A percentile compares a stretch with the other conserved stretches of the same genome.
phyloP scores from a whole-genome alignment of 441 rosid species.

The Adansonia grandidieri region DNA sequence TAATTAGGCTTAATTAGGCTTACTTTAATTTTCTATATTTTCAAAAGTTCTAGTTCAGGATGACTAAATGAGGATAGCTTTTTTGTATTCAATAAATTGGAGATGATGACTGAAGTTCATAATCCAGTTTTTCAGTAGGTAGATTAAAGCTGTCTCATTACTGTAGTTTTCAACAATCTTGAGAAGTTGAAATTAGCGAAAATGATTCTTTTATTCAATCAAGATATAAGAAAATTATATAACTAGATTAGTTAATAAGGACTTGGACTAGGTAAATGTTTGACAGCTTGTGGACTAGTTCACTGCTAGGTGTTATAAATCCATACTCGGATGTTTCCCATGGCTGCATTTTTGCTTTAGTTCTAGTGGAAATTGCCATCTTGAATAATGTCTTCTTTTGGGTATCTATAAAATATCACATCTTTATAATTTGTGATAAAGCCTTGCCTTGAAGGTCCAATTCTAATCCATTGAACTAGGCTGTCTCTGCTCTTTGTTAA shows the following conservation, averaged over 20 bases:
- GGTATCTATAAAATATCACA: not conserved
- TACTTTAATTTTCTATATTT: not conserved
- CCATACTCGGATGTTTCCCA: not conserved
- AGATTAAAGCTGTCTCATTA: not conserved
- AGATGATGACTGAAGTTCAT: not conserved
- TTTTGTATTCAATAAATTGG: not conserved
- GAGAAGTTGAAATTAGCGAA: not conserved
- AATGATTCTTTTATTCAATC: not conserved
- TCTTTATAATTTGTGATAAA: not conserved
- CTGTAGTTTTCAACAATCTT: not conserved
- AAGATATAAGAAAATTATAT: not conserved
- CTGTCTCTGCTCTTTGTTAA: not conserved
- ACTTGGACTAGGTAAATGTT: not conserved
- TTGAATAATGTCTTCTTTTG: no score
- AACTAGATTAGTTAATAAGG: constrained; percentile 10
- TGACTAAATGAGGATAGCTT: not conserved
- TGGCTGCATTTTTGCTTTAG: not conserved
- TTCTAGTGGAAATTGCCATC: not conserved
- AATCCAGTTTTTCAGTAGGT: not conserved
- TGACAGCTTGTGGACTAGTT: not conserved
- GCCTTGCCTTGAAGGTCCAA: not conserved
- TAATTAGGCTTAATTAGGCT: not conserved
- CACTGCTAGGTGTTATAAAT: not conserved
- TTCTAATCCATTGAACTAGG: not conserved
- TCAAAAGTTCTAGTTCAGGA: not conserved